phyloP scores from a whole-genome alignment of 1,284 basidiomycete genomes.

The Termitomyces sp. region DNA sequence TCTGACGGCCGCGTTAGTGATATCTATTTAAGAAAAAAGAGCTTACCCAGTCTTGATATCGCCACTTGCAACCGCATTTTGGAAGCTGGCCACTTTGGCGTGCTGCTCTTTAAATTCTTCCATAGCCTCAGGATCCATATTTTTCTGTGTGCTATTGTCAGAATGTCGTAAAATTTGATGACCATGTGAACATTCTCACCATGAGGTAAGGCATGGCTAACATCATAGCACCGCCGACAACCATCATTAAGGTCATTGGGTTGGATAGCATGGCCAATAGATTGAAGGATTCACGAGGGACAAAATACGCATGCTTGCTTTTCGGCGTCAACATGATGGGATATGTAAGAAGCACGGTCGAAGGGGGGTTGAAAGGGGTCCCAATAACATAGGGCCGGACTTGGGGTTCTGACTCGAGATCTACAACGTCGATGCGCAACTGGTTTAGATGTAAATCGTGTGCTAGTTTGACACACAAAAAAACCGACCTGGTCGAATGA shows the following conservation, averaged over 20 bases:
- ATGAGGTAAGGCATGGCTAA: slow-evolving; percentile 78
- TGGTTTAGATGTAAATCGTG: slow-evolving; percentile 21
- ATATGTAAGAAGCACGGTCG: slow-evolving; percentile 56
- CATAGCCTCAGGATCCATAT: slow-evolving; percentile 71
- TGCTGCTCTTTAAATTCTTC: slow-evolving; percentile 70
- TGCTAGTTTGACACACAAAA: not conserved
- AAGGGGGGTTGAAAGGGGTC: slow-evolving; percentile 60
- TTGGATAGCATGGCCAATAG: slow-evolving; percentile 75
- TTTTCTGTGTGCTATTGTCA: slow-evolving; percentile 48
- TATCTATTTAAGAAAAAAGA: not conserved
- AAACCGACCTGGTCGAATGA: slow-evolving; percentile 59
- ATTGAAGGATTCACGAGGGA: slow-evolving; percentile 69
- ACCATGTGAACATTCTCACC: slow-evolving; percentile 37
- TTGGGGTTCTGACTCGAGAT: slow-evolving; percentile 40
- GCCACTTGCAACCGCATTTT: slow-evolving; percentile 54
- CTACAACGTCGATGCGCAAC: slow-evolving; percentile 61
- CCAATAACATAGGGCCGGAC: slow-evolving; percentile 63
- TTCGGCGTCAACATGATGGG: slow-evolving; percentile 56
- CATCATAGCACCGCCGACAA: slow-evolving; percentile 65
- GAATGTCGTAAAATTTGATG: not conserved
- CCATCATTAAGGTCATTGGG: slow-evolving; percentile 87
- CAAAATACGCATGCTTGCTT: slow-evolving; percentile 59
- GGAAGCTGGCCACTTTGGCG: slow-evolving; percentile 52
- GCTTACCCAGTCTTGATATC: slow-evolving; percentile 53
- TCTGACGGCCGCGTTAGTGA: slow-evolving; percentile 24